phyloP scores from a whole-genome alignment of 2,329 filamentous ascomycete species.

The Nothophaeocryptopus gaeumannii region DNA sequence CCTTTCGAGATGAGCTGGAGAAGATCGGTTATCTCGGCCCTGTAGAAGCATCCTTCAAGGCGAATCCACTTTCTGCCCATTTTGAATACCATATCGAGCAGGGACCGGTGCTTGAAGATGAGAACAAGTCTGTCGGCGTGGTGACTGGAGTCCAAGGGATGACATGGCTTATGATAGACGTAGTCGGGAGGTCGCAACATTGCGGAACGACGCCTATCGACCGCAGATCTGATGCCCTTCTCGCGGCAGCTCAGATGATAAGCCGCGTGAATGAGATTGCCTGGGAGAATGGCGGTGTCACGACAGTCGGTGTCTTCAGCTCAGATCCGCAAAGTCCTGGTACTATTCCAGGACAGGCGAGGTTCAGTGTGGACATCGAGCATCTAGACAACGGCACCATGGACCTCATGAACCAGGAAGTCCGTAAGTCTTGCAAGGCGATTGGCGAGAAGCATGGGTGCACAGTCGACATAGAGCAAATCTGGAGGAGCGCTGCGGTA shows the following conservation, averaged over 20 bases:
- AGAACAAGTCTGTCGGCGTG: conserved; percentile 18
- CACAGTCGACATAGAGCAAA: conserved; percentile 16
- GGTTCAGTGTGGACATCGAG: conserved; percentile 7
- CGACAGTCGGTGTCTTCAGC: conserved; percentile 6
- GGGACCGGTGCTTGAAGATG: conserved; percentile 17
- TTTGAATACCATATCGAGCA: conserved; percentile 29
- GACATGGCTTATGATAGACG: conserved; percentile 31
- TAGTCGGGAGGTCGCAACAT: conserved; percentile 36
- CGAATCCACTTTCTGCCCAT: conserved; percentile 24
- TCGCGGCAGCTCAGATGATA: conserved; percentile 19
- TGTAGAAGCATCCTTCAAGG: conserved; percentile 16
- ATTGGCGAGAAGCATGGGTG: background rate
- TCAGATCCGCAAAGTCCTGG: conserved; percentile 7
- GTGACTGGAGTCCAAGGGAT: conserved; percentile 28
- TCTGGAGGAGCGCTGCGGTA: conserved; percentile 24
- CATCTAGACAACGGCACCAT: conserved; percentile 2
- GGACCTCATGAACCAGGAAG: background rate
- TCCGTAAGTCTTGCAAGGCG: background rate
- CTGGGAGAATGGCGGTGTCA: conserved; percentile 1
- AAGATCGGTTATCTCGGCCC: conserved; percentile 34
- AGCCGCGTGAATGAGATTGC: conserved; percentile 6
- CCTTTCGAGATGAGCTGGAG: conserved; percentile 24
- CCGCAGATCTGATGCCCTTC: conserved; percentile 21
- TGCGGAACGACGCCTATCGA: conserved; percentile 30
- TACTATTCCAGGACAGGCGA: conserved; percentile 1